These are phyloP conservation scores for Rubus parviflorus DNA, from an alignment of 306 rosid genomes.

Conservation along the genomic window DNA sequence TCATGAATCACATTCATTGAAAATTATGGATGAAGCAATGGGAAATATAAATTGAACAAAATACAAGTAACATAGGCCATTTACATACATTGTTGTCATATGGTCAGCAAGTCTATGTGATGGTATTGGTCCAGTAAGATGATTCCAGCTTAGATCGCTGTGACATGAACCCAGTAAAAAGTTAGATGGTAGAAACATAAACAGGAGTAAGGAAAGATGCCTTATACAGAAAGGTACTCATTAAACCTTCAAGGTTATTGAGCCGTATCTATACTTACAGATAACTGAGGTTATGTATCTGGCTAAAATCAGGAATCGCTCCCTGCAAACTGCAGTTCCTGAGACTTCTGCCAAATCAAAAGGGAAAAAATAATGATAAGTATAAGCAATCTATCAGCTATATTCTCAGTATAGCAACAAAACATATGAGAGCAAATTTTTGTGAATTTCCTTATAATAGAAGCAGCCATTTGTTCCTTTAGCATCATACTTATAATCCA, in stretches of 20 bases:
- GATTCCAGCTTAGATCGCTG: conserved; percentile 90
- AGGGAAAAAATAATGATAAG: neutral
- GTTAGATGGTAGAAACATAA: conserved; percentile 4
- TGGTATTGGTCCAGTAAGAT: conserved; percentile 61
- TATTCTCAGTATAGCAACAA: neutral
- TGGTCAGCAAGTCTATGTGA: conserved; percentile 50
- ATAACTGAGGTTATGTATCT: conserved; percentile 53
- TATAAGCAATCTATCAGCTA: neutral
- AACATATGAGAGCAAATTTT: neutral
- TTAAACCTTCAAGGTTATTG: neutral
- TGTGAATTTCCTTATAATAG: neutral
- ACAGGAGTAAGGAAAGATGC: neutral
- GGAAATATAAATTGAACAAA: neutral
- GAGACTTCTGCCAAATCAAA: conserved; percentile 67
- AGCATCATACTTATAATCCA: neutral
- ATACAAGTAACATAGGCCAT: conserved; percentile 2
- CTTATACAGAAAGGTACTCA: neutral
- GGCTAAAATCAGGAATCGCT: conserved; percentile 70
- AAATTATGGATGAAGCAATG: neutral
- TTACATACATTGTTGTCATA: conserved; percentile 73
- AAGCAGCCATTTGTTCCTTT: neutral
- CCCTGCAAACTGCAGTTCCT: conserved; percentile 86
- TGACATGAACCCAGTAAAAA: conserved; percentile 30
- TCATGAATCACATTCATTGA: neutral
- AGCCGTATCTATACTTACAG: conserved; percentile 53